Percentiles rank a stretch among this genome's conserved stretches.
These are phyloP conservation scores for Akanthomyces uredinophilus DNA, from an alignment of 2,329 filamentous ascomycete species.

Conservation along the genomic window DNA sequence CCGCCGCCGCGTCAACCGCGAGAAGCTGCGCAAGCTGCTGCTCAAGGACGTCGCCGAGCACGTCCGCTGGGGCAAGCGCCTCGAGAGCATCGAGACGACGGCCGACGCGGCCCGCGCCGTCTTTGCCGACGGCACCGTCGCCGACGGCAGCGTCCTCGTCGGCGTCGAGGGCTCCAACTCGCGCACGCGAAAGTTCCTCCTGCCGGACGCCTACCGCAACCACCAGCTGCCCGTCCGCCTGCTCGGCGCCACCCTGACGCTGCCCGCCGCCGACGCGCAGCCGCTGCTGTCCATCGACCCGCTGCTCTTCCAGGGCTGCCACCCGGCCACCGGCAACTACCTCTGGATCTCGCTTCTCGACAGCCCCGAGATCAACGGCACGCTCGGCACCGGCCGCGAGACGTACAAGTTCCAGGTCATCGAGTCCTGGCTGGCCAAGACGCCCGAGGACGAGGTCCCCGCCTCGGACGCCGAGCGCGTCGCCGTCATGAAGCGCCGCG, in stretches of 20 bases:
- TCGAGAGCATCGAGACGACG: conserved; percentile 23
- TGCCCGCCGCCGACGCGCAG: conserved; percentile 34
- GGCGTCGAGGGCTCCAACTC: conserved; percentile 38
- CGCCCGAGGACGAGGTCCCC: conserved; percentile 29
- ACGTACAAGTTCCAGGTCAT: conserved; percentile 40
- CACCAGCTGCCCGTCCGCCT: conserved; percentile 33
- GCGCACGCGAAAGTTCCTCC: conserved; percentile 30
- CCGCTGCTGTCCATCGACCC: conserved; percentile 45
- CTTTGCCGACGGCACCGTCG: conserved; percentile 29
- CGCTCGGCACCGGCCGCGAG: conserved; percentile 25
- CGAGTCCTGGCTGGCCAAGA: conserved; percentile 40
- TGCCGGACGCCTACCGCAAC: conserved; percentile 28
- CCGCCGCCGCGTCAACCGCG: conserved; percentile 32
- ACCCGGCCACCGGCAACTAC: conserved; percentile 45
- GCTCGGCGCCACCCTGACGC: conserved; percentile 32
- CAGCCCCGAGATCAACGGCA: conserved; percentile 33
- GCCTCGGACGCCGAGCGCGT: conserved; percentile 28
- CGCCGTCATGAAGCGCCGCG: conserved; percentile 35
- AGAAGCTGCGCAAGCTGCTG: conserved; percentile 29
- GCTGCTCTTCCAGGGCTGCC: conserved; percentile 48
- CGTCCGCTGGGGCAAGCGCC: conserved; percentile 29
- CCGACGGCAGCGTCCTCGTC: conserved; percentile 31
- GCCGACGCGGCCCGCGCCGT: conserved; percentile 21
- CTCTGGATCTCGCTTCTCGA: conserved; percentile 46
- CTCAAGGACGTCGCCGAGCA: conserved; percentile 24